These are phyloP conservation scores for Nyctanthes arbortristis DNA, from an alignment of 257 asterid genomes.

Conservation along the genomic window DNA sequence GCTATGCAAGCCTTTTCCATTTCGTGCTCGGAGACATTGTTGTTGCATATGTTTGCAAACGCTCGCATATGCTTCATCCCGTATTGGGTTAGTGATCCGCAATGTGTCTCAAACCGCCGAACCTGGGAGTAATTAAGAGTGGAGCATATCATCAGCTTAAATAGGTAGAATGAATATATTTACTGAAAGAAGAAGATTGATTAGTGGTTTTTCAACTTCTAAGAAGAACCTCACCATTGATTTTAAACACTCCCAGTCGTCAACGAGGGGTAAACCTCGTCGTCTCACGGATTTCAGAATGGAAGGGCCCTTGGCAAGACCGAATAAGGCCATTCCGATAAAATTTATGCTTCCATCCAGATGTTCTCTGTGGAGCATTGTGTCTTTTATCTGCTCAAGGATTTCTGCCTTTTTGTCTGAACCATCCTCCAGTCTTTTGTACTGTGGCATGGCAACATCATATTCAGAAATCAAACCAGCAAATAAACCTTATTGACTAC, in stretches of 20 bases:
- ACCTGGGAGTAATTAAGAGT: slow-evolving; percentile 42
- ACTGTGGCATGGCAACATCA: slow-evolving; percentile 31
- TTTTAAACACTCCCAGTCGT: slow-evolving; percentile 90
- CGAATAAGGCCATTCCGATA: slow-evolving; percentile 60
- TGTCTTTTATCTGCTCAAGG: slow-evolving; percentile 50
- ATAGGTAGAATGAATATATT: too few relatives aligned
- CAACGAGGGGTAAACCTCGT: slow-evolving; percentile 59
- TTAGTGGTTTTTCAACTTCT: background rate
- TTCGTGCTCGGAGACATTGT: slow-evolving; percentile 26
- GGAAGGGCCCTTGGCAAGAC: slow-evolving; percentile 51
- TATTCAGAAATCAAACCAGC: background rate
- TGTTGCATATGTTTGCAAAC: slow-evolving; percentile 82
- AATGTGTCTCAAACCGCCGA: slow-evolving; percentile 61
- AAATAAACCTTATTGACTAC: too few relatives aligned
- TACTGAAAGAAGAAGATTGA: too few relatives aligned
- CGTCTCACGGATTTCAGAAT: slow-evolving; percentile 44
- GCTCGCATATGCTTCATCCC: slow-evolving; percentile 94
- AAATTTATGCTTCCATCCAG: slow-evolving; percentile 59
- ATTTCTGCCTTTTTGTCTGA: slow-evolving; percentile 40
- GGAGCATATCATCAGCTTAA: too few relatives aligned
- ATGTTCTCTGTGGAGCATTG: slow-evolving; percentile 55
- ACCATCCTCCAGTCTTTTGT: slow-evolving; percentile 39
- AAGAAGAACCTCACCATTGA: slow-evolving; percentile 47
- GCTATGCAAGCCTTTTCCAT: slow-evolving; percentile 69
- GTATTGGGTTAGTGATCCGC: slow-evolving; percentile 72